These are phyloP conservation scores for Kodamaea fungicola DNA, from an alignment of 1,139 yeast species.

Conservation along the genomic window DNA sequence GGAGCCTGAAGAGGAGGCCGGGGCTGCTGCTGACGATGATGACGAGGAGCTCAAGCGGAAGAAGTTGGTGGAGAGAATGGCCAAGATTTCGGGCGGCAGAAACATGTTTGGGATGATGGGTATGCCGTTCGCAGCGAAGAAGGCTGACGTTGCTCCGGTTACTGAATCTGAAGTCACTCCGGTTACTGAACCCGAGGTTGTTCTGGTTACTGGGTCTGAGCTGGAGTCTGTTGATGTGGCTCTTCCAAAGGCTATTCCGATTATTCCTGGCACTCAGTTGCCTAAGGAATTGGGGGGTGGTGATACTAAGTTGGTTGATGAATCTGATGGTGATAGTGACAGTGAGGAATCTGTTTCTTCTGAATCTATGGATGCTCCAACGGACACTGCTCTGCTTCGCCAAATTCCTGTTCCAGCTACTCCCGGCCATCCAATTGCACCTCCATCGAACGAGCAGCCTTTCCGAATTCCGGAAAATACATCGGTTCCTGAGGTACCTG, in stretches of 20 bases:
- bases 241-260: constrained; percentile 41
- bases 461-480: no score
- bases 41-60: constrained; percentile 79
- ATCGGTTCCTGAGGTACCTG: no score
- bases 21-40: constrained; percentile 41
- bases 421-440: no score
- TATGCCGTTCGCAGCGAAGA: constrained; percentile 49
- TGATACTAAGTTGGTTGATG: neutral
- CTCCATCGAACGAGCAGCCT: no score
- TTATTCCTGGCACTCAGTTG: constrained; percentile 40
- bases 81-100: constrained; percentile 88
- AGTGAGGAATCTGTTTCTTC: no score
- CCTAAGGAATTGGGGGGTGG: constrained; percentile 8
- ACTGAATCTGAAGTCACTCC: no score
- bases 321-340: neutral
- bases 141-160: neutral
- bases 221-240: neutral
- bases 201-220: no score
- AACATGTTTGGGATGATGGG: constrained; percentile 86
- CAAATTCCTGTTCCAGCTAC: no score
- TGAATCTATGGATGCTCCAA: no score
- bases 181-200: no score
- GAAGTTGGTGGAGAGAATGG: constrained; percentile 90
- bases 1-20: constrained; percentile 20
- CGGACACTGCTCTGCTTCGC: no score